phyloP scores from a whole-genome alignment of 495 filamentous ascomycete species.

The Aspergillus saccharolyticus region DNA sequence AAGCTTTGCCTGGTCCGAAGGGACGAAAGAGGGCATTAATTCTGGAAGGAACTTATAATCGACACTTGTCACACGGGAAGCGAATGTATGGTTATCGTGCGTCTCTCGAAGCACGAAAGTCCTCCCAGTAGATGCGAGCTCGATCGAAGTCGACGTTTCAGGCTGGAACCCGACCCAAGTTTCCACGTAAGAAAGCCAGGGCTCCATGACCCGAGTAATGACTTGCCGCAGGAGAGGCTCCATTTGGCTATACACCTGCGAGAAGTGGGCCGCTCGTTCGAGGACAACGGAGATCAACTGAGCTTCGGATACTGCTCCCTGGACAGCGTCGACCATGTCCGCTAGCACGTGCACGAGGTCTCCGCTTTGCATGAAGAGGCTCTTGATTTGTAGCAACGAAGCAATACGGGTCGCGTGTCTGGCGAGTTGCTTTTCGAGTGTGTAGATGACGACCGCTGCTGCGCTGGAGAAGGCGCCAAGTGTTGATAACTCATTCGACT shows the following conservation, averaged over 20 bases:
- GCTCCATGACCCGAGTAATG: conserved; percentile 52
- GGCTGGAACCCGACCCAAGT: conserved; percentile 71
- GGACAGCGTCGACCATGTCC: conserved; percentile 51
- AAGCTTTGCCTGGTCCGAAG: conserved; percentile 54
- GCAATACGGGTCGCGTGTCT: conserved; percentile 19
- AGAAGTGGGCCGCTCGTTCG: conserved; percentile 54
- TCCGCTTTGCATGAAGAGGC: conserved; percentile 57
- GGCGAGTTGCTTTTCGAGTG: conserved; percentile 34
- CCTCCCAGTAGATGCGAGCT: conserved; percentile 40
- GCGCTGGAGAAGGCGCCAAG: conserved; percentile 36
- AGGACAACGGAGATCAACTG: conserved; percentile 65
- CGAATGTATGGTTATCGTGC: conserved; percentile 48
- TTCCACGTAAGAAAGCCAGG: conserved; percentile 69
- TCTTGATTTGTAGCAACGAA: conserved; percentile 61
- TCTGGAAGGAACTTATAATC: conserved; percentile 58
- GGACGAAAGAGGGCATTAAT: conserved; percentile 63
- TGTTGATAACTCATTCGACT: conserved; percentile 27
- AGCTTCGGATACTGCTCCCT: conserved; percentile 56
- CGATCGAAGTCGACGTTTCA: conserved; percentile 43
- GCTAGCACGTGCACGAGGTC: conserved; percentile 59
- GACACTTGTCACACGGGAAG: conserved; percentile 40
- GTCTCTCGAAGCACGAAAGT: conserved; percentile 58
- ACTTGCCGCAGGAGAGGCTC: conserved; percentile 61
- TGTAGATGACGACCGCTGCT: conserved; percentile 31
- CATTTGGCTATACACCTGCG: conserved; percentile 58